Base-by-base conservation (phyloP, 208 protist genomes). In the Lotmaria passim region DNA sequence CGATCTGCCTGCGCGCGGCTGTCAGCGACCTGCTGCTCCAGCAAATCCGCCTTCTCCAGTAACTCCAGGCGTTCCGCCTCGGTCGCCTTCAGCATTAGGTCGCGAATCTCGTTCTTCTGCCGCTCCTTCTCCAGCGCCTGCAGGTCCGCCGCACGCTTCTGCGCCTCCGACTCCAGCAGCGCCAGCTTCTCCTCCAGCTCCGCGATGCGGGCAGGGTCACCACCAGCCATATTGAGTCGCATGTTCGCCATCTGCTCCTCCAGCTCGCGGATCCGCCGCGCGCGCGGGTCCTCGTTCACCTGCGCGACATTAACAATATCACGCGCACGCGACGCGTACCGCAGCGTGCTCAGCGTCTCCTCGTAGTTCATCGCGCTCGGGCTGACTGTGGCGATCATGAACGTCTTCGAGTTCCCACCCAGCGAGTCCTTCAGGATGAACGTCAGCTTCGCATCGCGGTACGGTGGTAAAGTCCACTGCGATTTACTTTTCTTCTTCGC, bases 371-470 rank as follows among this genome's bases (percentile, higher is more conserved):
- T 44, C n/a, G 65, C 57, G 47, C 79, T 75, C n/a, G 96, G 97
- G 28, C 81, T 90, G 11, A 98, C 72, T 3, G 93, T 93, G 19
- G 95, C 96, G 30, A 98, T 89, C 94, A 98, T 98, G 47, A 88
- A 85, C 14, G 97, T 98, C 63, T 96, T 97, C 12, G 79, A n/a
- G n/a, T n/a, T n/a, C n/a, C n/a, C n/a, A n/a, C n/a, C n/a, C n/a
- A n/a, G n/a, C n/a, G n/a, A 90, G 62, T 96, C 89, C 79, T 83
- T 90, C 68, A 96, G 56, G 31, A 95, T 57, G 78, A 84, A 93
- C 23, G 92, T 97, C 38, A 97, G 82, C 56, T 86, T 87, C 39
- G 85, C 86, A 34, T 94, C 91, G 53, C 89, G 78, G 65, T 89
- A 94, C 4, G 96, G 95, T 51, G 71, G 38, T 21, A 41, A n/a